Evolutionary conservation across 192 early-diverging fungal genomes (phyloP).

Genomic region (Backusella morwellensis): DNA sequence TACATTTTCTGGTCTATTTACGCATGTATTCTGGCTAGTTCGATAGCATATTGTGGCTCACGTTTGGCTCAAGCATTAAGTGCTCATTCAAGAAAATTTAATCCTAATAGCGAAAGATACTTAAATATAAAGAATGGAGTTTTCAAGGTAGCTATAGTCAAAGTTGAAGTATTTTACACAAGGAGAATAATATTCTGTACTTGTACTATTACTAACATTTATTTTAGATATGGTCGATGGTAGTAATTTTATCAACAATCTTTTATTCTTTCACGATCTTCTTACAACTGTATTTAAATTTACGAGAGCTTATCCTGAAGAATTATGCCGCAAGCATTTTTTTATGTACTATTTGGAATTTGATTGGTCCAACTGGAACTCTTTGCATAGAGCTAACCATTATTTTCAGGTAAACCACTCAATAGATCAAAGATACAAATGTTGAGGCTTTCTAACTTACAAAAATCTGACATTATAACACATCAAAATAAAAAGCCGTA

Average conservation of each 20-base stretch:
- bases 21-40: not conserved
- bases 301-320: conserved; percentile 21
- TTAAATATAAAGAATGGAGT: conserved; percentile 19
- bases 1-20: conserved; percentile 30
- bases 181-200: too few species aligned
- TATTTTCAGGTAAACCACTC: conserved; percentile 11
- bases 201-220: too few species aligned
- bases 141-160: conserved; percentile 7
- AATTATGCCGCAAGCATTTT: conserved; percentile 9
- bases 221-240: conserved; percentile 15
- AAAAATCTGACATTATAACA: too few species aligned
- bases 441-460: not conserved
- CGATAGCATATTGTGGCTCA: conserved; percentile 18
- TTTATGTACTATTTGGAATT: conserved; percentile 23
- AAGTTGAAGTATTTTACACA: too few species aligned
- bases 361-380: conserved; percentile 12
- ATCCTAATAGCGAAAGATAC: conserved; percentile 12
- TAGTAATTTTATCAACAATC: conserved; percentile 13
- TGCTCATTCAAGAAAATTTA: conserved; percentile 11
- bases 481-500: not conserved
- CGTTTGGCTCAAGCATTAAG: conserved; percentile 15
- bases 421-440: not conserved
- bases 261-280: conserved; percentile 19
- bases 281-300: conserved; percentile 28
- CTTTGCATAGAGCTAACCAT: conserved; percentile 20